phyloP scores from a whole-genome alignment of 2,329 filamentous ascomycete species.

The Lomentospora prolificans region DNA sequence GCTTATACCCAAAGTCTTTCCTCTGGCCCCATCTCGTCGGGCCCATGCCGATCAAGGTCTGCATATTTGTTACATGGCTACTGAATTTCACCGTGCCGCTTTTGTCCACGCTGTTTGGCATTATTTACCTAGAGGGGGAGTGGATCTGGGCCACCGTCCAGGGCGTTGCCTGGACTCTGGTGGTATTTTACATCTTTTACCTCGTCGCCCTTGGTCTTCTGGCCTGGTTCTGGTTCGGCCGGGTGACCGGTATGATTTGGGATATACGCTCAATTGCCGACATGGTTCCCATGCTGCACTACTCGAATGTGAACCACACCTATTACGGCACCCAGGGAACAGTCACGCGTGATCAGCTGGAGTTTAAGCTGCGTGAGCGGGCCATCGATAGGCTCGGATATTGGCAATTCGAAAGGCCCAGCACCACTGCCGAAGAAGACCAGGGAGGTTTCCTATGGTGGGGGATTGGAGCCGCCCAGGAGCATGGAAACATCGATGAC shows the following conservation, averaged over 20 bases:
- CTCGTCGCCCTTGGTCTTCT: slow-evolving; percentile 42
- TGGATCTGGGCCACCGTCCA: slow-evolving; percentile 79
- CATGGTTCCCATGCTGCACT: slow-evolving; percentile 64
- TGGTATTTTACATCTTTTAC: slow-evolving; percentile 63
- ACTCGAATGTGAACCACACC: slow-evolving; percentile 66
- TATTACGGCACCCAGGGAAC: slow-evolving; percentile 61
- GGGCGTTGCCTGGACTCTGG: slow-evolving; percentile 66
- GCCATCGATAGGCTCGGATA: slow-evolving; percentile 71
- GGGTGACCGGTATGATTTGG: slow-evolving; percentile 72
- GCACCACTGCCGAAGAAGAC: slow-evolving; percentile 38
- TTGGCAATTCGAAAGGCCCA: slow-evolving; percentile 43
- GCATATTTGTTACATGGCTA: slow-evolving; percentile 64
- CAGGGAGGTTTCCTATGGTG: slow-evolving; percentile 63
- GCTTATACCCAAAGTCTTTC: slow-evolving; percentile 62
- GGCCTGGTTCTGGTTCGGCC: slow-evolving; percentile 52
- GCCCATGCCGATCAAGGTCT: slow-evolving; percentile 55
- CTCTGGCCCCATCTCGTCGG: slow-evolving; percentile 49
- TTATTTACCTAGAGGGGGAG: slow-evolving; percentile 41
- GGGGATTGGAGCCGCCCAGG: slow-evolving; percentile 47
- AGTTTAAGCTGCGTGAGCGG: slow-evolving; percentile 40
- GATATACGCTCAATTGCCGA: slow-evolving; percentile 76
- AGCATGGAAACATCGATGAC: slow-evolving; percentile 5
- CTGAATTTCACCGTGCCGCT: slow-evolving; percentile 73
- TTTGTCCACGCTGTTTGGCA: slow-evolving; percentile 65
- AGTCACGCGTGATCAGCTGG: slow-evolving; percentile 41